These are phyloP conservation scores for Patellaria atrata DNA, from an alignment of 495 filamentous ascomycete species.

Conservation along the genomic window DNA sequence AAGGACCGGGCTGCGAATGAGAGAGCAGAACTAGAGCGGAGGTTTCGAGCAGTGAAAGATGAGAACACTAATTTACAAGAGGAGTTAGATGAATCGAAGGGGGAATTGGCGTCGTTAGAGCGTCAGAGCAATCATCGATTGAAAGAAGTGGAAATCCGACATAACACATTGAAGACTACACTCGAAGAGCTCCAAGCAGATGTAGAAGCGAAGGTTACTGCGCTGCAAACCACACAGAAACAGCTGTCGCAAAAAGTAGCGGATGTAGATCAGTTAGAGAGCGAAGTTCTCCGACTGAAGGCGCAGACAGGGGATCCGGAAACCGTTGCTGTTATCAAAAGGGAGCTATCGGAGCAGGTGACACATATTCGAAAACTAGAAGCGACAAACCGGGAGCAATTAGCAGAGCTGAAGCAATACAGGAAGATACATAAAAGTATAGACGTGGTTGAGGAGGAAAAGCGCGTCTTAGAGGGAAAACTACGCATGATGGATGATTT, in stretches of 20 bases:
- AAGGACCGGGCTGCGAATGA: conserved; percentile 53
- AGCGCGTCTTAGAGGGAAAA: conserved; percentile 63
- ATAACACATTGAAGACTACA: conserved; percentile 49
- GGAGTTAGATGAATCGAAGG: conserved; percentile 59
- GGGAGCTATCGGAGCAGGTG: conserved; percentile 80
- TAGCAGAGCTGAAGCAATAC: conserved; percentile 63
- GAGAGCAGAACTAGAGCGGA: conserved; percentile 55
- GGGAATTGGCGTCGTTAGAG: conserved; percentile 54
- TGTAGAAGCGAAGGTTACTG: conserved; percentile 43
- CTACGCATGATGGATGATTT: conserved; percentile 61
- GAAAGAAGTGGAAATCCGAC: conserved; percentile 55
- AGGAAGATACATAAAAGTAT: conserved; percentile 68
- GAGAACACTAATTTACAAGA: conserved; percentile 58
- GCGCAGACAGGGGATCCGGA: conserved; percentile 76
- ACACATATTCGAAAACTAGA: conserved; percentile 77
- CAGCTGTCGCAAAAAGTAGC: conserved; percentile 51
- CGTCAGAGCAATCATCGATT: conserved; percentile 54
- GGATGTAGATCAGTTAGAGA: conserved; percentile 58
- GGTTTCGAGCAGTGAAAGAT: conserved; percentile 54
- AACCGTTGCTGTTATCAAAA: conserved; percentile 63
- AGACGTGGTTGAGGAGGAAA: conserved; percentile 93
- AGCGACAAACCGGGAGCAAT: conserved; percentile 61
- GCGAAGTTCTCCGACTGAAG: conserved; percentile 66
- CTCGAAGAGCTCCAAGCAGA: conserved; percentile 61
- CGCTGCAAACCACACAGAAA: conserved; percentile 51